Evolutionary conservation across 2,329 filamentous ascomycete species (phyloP).

Genomic region (Fusarium sp.): DNA sequence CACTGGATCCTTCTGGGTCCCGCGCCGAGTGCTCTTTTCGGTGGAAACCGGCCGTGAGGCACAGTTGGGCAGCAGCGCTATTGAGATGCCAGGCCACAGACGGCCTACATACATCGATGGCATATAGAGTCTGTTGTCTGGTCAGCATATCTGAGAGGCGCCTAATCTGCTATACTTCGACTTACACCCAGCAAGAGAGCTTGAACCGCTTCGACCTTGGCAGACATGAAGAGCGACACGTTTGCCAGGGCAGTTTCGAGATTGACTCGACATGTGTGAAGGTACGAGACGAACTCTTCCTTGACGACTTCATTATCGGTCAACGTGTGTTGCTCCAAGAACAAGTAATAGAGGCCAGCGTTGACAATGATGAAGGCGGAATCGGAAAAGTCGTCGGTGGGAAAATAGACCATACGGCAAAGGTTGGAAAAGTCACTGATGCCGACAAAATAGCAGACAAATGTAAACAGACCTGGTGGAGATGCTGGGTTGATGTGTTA

Average conservation of each 20-base stretch:
- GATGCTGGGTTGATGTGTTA: conserved; percentile 44
- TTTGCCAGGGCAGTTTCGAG: conserved; percentile 63
- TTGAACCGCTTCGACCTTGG: conserved; percentile 66
- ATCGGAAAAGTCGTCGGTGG: conserved; percentile 63
- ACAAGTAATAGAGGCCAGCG: conserved; percentile 62
- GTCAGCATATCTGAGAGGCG: conserved; percentile 8
- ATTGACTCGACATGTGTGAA: conserved; percentile 60
- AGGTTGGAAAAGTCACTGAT: conserved; percentile 63
- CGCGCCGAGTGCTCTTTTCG: conserved; percentile 50
- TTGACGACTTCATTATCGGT: conserved; percentile 48
- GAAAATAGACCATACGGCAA: conserved; percentile 64
- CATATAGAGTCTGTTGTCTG: conserved; percentile 64
- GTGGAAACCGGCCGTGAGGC: conserved; percentile 73
- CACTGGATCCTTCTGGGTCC: conserved; percentile 49
- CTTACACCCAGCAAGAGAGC: conserved; percentile 70
- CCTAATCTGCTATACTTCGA: background rate
- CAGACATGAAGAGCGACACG: conserved; percentile 68
- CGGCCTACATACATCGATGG: conserved; percentile 71
- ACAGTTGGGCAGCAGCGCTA: conserved; percentile 69
- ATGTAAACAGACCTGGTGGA: conserved; percentile 62
- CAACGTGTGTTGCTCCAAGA: conserved; percentile 59
- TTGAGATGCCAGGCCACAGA: conserved; percentile 74
- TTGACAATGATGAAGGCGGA: conserved; percentile 65
- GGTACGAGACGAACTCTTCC: conserved; percentile 54
- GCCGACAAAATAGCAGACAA: conserved; percentile 63